Conservation (phyloP, 352 stramenopile genomes). For the Globisporangium irregulare region DNA sequence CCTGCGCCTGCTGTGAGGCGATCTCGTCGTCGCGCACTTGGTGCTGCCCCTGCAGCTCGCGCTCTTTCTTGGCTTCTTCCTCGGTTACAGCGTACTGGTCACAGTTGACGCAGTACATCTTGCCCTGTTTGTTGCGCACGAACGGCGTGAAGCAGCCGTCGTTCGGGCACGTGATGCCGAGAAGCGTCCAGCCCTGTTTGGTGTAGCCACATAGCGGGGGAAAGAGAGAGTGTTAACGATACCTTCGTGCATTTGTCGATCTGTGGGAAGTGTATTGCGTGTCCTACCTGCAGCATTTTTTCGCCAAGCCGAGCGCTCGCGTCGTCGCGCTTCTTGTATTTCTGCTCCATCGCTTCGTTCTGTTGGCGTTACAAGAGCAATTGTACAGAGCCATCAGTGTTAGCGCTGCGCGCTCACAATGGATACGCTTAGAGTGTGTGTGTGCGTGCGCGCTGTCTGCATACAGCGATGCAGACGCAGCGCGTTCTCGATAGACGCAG, state of each 20-base stretch:
- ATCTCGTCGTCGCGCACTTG: constrained; percentile 42
- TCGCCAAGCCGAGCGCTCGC: constrained; percentile 71
- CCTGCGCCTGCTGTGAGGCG: constrained; percentile 33
- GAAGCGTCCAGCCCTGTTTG: constrained; percentile 69
- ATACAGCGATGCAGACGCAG: background rate
- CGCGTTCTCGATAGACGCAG: background rate
- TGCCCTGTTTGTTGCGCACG: constrained; percentile 72
- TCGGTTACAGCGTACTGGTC: constrained; percentile 73
- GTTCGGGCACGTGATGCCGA: constrained; percentile 60
- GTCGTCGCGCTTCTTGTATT: constrained; percentile 70
- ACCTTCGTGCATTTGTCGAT: background rate
- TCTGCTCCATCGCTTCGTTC: constrained; percentile 23
- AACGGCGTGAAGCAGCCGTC: constrained; percentile 77
- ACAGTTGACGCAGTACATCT: constrained; percentile 81
- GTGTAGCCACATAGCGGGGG: background rate
- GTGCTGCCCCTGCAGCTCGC: constrained; percentile 36
- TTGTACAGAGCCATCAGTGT: background rate
- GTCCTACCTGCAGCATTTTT: constrained; percentile 72
- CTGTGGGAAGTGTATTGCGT: too few relatives aligned
- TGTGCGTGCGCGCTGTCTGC: too few relatives aligned
- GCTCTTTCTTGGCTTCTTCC: constrained; percentile 59
- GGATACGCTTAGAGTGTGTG: background rate
- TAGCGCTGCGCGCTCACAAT: background rate
- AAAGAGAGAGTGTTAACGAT: background rate
- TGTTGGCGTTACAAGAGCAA: background rate